Evolutionary conservation across 371 early-diverging fungal genomes (phyloP).

Genomic region (Zopfochytrium polystomum): DNA sequence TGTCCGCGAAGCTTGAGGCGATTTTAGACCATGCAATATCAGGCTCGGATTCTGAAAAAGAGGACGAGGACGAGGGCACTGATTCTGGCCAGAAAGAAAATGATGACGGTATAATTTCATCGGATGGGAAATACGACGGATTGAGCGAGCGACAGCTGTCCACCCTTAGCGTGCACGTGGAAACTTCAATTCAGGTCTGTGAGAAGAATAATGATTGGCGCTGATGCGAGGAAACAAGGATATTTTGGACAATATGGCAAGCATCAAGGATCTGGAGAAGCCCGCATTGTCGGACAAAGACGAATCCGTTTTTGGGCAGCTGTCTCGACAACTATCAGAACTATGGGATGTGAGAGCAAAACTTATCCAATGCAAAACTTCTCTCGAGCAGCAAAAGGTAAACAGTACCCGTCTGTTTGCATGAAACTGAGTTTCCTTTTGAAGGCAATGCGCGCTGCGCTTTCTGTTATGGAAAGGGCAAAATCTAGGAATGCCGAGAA

Average conservation of each 20-base stretch:
- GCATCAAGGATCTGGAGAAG: slow-evolving; percentile 10
- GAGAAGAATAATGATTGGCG: not conserved
- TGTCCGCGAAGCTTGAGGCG: not conserved
- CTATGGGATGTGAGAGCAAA: slow-evolving; percentile 18
- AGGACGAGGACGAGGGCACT: not conserved
- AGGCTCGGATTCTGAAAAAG: not conserved
- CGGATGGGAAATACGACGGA: not conserved
- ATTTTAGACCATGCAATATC: not conserved
- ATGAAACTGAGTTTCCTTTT: not conserved
- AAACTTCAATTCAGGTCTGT: not conserved
- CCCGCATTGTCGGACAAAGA: slow-evolving; percentile 3
- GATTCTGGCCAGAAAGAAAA: not conserved
- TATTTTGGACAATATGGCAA: slow-evolving; percentile 5
- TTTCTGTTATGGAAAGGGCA: no score
- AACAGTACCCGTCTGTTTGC: not conserved
- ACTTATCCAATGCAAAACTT: slow-evolving; percentile 8
- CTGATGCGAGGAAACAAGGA: not conserved
- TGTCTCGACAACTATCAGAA: slow-evolving; percentile 17
- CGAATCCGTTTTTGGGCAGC: slow-evolving; percentile 10
- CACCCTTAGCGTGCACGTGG: not conserved
- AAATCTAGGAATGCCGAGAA: slow-evolving; percentile 1
- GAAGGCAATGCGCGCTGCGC: not conserved
- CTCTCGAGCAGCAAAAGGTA: slow-evolving; percentile 13
- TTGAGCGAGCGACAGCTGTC: slow-evolving; percentile 1
- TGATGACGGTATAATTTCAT: not conserved